Base-by-base conservation (phyloP, 208 protist genomes). In the Phytomonas francai region DNA sequence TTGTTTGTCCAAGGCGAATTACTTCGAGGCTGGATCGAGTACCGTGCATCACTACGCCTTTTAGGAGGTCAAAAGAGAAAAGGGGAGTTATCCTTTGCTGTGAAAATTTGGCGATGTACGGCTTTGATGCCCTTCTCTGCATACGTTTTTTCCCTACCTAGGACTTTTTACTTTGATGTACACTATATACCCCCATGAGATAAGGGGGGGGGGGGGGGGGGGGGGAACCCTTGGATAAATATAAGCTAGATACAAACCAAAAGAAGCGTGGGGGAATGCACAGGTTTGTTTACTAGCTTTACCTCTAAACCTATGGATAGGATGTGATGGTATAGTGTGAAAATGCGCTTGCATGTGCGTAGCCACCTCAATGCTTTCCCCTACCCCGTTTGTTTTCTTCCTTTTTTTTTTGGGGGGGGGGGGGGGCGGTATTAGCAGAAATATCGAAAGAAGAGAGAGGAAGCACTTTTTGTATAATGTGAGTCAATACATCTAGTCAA, bases 1-100 rank as follows among this genome's bases (percentile, higher is more conserved):
- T 39, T 94, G 90, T 68, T 72, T 95, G 29, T 70, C 82, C 29
- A 93, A 93, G 65, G 73, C 84, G 11, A 84, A 90, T 39, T 97
- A 97, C 77, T 68, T 91, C 58, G 93, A 97, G 61, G 68, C 84
- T 19, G 93, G 89, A 5, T 63, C 81, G 19, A 70, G 57, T 11
- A 62, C 71, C 12, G 80, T 97, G n/a, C 89, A 95, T 70, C 64
- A 79, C 22, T 72, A 90, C 66, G 68, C 76, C 12, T 84, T 85
- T 62, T 89, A 71, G 65, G 34, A 8, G 54, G 25, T 25, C 14
- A 34, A 19, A 30, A 32, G 6, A 60, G 28, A 25, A 45, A 58
- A 42, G 30, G 30, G 6, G 7, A 31, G 11, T 9, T 42, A 30
- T 1, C 28, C 36, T 34, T 69, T 51, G 9, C 22, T 25, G 56